Conservation (phyloP, 192 early-diverging fungal genomes). For the Backusella psychrophila region DNA sequence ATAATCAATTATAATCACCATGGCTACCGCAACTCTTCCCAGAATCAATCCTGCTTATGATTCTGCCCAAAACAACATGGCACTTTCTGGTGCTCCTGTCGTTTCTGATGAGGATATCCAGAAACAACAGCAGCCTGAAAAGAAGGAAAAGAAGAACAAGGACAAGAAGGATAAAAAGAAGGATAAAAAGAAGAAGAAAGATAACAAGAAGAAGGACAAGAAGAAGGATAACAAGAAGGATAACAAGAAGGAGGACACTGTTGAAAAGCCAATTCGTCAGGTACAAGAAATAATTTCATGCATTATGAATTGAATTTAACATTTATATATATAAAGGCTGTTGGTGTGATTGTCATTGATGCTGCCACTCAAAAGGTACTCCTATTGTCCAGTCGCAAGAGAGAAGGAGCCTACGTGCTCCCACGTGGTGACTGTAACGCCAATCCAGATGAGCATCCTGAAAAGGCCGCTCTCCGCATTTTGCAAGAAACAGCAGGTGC, state of each 20-base stretch:
- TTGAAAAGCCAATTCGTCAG: conserved; percentile 22
- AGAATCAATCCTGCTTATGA: not conserved
- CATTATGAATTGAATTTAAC: not conserved
- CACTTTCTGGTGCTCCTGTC: not conserved
- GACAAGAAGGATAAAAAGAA: conserved; percentile 14
- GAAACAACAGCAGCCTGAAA: conserved; percentile 1
- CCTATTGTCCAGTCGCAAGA: conserved; percentile 25
- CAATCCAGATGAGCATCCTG: conserved; percentile 23
- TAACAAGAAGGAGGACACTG: not conserved
- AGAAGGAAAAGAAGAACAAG: conserved; percentile 13
- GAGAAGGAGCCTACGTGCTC: conserved; percentile 25
- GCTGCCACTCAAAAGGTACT: conserved; percentile 13
- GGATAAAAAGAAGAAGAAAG: conserved; percentile 12
- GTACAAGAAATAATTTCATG: not conserved
- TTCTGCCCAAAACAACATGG: not conserved
- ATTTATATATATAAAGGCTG: conserved; percentile 9
- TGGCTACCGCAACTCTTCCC: not conserved
- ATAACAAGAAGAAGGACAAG: conserved; percentile 5
- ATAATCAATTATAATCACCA: not conserved
- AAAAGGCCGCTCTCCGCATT: conserved; percentile 27
- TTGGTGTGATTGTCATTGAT: conserved; percentile 29
- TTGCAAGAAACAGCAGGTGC: conserved; percentile 22
- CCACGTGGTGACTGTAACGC: conserved; percentile 24
- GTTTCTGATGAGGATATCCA: not conserved
- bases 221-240: conserved; percentile 7